phyloP scores from a whole-genome alignment of 768 basidiomycete genomes.

The Floccularia luteovirens region DNA sequence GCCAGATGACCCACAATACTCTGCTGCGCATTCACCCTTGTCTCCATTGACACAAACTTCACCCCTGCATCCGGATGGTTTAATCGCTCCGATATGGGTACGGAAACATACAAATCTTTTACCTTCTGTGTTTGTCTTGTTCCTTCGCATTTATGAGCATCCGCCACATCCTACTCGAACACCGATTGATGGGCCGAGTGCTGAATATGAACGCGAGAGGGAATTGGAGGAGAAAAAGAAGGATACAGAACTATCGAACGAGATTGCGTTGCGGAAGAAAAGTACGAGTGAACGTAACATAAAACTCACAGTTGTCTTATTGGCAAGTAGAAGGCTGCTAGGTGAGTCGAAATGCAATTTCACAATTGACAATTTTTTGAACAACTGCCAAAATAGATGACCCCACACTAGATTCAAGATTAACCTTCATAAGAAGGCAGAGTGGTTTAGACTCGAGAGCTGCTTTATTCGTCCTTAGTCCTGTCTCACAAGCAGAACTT shows the following conservation, averaged over 20 bases:
- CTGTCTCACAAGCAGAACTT: constrained; percentile 80
- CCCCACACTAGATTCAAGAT: constrained; percentile 68
- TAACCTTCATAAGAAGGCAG: constrained; percentile 83
- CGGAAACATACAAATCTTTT: constrained; percentile 90
- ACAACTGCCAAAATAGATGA: constrained; percentile 50
- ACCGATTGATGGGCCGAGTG: constrained; percentile 47
- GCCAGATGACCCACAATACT: constrained; percentile 47
- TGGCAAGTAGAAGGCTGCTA: constrained; percentile 83
- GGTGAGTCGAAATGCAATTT: constrained; percentile 40
- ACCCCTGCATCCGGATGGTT: constrained; percentile 88
- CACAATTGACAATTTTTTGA: not conserved
- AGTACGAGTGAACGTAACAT: constrained; percentile 77
- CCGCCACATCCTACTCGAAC: constrained; percentile 35
- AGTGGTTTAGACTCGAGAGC: constrained; percentile 88
- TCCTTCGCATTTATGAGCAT: constrained; percentile 75
- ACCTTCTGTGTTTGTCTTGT: constrained; percentile 91
- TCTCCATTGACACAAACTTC: constrained; percentile 86
- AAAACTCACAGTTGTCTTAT: constrained; percentile 89
- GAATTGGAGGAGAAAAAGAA: constrained; percentile 60
- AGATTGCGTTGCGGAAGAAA: constrained; percentile 77
- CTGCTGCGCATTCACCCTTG: constrained; percentile 76
- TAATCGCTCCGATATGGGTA: constrained; percentile 98
- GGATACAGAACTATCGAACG: constrained; percentile 74
- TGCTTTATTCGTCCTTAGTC: constrained; percentile 90
- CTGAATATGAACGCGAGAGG: constrained; percentile 47